Evolutionary conservation across 176 grass and related monocot genomes (phyloP).

Genomic region (Aegilops speltoides): DNA sequence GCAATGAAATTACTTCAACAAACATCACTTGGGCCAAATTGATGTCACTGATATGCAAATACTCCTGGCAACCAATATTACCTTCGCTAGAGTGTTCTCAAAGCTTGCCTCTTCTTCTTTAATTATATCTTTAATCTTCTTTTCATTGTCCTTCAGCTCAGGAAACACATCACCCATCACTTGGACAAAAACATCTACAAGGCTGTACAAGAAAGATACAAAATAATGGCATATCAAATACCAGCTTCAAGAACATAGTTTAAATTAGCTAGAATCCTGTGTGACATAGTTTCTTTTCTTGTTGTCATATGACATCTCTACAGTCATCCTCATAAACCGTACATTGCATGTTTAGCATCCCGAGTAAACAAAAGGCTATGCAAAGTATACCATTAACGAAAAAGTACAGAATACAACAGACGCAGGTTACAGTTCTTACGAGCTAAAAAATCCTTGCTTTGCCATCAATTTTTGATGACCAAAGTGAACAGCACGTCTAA

Average conservation of each 20-base stretch:
- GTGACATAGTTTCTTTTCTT: too few species aligned
- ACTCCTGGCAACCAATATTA: conserved; percentile 33
- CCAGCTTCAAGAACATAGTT: neutral
- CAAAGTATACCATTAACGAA: neutral
- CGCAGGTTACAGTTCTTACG: conserved; percentile 40
- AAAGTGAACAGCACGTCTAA: conserved; percentile 89
- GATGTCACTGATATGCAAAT: conserved; percentile 1
- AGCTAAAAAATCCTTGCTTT: conserved; percentile 77
- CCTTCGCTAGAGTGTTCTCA: conserved; percentile 91
- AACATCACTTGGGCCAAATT: neutral
- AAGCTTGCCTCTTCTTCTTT: conserved; percentile 93
- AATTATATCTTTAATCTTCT: conserved; percentile 83
- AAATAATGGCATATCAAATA: conserved; percentile 8
- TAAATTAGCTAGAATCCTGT: neutral
- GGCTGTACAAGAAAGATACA: conserved; percentile 49
- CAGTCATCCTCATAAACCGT: neutral
- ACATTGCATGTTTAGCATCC: neutral
- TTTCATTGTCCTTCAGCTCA: conserved; percentile 70
- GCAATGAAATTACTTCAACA: neutral
- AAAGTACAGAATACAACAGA: neutral
- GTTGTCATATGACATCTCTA: neutral
- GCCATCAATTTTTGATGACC: conserved; percentile 79
- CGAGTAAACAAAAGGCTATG: neutral
- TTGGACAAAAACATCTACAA: conserved; percentile 76
- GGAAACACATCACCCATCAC: conserved; percentile 86